Base-by-base conservation (phyloP, 805 yeast genomes). In the Diddensiella santjacobensis region DNA sequence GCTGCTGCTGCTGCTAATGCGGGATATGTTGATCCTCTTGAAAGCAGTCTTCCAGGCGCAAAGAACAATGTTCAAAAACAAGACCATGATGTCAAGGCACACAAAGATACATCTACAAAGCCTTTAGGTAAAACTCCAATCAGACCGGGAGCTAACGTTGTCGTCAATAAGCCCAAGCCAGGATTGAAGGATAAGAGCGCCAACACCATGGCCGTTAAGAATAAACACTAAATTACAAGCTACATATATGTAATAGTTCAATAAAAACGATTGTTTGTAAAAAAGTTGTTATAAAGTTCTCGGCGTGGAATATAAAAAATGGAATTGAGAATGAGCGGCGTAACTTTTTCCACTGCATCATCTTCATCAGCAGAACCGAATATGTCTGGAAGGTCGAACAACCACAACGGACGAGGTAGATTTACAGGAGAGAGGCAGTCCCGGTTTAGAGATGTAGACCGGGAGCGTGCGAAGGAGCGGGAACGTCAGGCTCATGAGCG, bases 401-500 rank as follows among this genome's bases (percentile, higher is more conserved):
- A n/a, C n/a, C n/a, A n/a, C n/a, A n/a, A n/a, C n/a, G n/a, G n/a
- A n/a, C n/a, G n/a, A n/a, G n/a, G n/a, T n/a, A n/a, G n/a, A n/a
- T n/a, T n/a, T n/a, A n/a, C n/a, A n/a, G n/a, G 18, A 8, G n/a
- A 15, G 24, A 8, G 42, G n/a, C n/a, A 13, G 8, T 8, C 30
- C 6, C 8, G 17, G 22, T 24, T 30, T 31, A 35, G 54, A 8
- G 64, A 60, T 46, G 57, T 55, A n/a, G 56, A 57, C 30, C 53
- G 52, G 3, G 52, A 40, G 20, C 55, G 63, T 10, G 61, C 61
- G 17, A 36, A 40, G 13, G 63, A 58, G 42, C 54, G 64, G 18
- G 48, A 51, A 24, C 45, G 58, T 15, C 58, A 53, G 48, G 47
- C 30, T 5, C 51, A 40, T 35, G 46, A 35, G 6, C 52, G 58